Base-by-base conservation (phyloP, 306 rosid genomes). In the Cyclanthera cordifolia region DNA sequence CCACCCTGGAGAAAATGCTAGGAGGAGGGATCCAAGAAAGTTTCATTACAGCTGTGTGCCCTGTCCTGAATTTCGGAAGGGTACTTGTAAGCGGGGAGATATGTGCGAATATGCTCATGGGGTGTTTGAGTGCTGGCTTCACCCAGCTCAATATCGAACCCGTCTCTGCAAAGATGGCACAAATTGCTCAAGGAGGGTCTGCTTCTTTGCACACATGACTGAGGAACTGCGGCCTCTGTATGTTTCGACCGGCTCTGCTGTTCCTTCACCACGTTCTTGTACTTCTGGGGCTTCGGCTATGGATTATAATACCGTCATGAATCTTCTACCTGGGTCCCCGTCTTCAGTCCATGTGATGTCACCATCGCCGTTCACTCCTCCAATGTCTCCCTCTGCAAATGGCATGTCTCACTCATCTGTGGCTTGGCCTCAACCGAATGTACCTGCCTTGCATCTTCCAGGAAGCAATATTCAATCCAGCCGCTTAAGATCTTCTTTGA, bases 81-180 rank as follows among this genome's bases (percentile, higher is more conserved):
- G 96, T 53, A 94, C 97, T 73, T 91, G 97, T 73, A 79, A 96
- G 48, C 87, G 97, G 0, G 97, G 94, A 71, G 97, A 91, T 76
- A 83, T 91, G 97, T 91, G 97, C 32, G 97, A 91, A 72, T 91
- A 91, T 76, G 97, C 96, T 66, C 97, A 91, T 72, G 96, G 97
- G 14, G 95, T 91, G 61, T 91, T 91, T 1, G 97, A 91, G 88
- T 91, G 97, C 74, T 91, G 97, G 97, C 76, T 91, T 48, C 97
- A 91, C 80, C 97, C 97, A 1, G 97, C 97, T 8, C 96, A 91
- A 49, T 91, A 91, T 79, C 79, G 96, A 27, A 91, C 97, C 59
- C 87, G 96, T 3, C 94, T 88, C 25, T 91, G 97, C 83, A 91
- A 88, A 83, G 96, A 91, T 37, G 97, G 94, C 61, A 85, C 81